phyloP scores from a whole-genome alignment of 306 rosid genomes.

The Ammopiptanthus mongolicus region DNA sequence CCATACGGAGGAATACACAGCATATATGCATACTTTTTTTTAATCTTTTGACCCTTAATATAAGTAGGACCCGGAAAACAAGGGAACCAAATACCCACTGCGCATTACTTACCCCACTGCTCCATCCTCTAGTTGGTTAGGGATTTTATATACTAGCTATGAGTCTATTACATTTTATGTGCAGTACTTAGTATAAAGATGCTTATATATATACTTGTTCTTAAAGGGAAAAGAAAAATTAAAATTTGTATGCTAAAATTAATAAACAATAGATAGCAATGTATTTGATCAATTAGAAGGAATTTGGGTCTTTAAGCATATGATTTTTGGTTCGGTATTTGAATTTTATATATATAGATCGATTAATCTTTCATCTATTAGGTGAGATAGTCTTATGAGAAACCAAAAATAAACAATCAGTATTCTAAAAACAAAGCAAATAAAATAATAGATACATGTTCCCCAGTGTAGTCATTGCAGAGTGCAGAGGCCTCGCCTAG shows the following conservation, averaged over 20 bases:
- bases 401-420: neutral
- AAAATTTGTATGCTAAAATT: too few relatives aligned
- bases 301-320: too few relatives aligned
- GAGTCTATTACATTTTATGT: neutral
- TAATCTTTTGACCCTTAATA: neutral
- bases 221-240: too few relatives aligned
- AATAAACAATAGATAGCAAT: too few relatives aligned
- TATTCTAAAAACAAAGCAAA: neutral
- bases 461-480: conserved; percentile 6
- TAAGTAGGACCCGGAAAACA: conserved; percentile 4
- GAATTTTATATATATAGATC: too few relatives aligned
- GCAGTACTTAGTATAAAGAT: too few relatives aligned
- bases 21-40: neutral
- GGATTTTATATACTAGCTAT: neutral
- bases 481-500: neutral
- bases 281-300: too few relatives aligned
- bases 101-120: neutral
- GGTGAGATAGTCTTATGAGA: too few relatives aligned
- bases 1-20: neutral
- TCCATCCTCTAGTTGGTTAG: neutral
- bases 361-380: too few relatives aligned
- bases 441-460: conserved; percentile 22
- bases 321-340: too few relatives aligned
- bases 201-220: too few relatives aligned
- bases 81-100: conserved; percentile 1